phyloP scores from a whole-genome alignment of 148 eudicot genomes.

The Rhododendron molle region DNA sequence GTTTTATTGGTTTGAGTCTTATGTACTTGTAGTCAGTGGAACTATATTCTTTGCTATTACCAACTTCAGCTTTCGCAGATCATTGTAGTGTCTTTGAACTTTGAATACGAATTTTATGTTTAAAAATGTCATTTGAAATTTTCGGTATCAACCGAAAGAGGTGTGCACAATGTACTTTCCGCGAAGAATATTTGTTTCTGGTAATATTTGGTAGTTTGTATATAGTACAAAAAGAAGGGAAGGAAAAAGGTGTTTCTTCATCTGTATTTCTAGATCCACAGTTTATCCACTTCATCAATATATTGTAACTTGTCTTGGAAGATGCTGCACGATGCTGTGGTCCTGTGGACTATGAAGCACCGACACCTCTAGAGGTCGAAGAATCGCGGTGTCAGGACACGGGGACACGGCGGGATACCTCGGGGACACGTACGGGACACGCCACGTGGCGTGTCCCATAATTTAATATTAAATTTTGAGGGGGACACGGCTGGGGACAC shows the following conservation, averaged over 20 bases:
- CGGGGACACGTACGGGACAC: no score
- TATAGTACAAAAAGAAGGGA: not conserved
- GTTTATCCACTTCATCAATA: not conserved
- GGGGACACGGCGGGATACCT: no score
- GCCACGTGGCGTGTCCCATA: no score
- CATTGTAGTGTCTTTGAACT: not conserved
- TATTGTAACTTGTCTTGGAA: not conserved
- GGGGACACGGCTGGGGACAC: no score
- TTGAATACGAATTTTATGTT: not conserved
- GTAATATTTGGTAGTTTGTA: not conserved
- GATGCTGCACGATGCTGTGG: not conserved
- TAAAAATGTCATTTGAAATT: not conserved
- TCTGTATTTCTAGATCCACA: not conserved
- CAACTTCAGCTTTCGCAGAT: not conserved
- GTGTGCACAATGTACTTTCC: not conserved
- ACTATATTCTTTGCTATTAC: not conserved
- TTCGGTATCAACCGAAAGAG: not conserved
- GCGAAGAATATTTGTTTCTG: not conserved
- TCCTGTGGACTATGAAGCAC: no score
- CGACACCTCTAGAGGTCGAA: no score
- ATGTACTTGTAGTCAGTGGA: not conserved
- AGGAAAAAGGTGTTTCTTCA: not conserved
- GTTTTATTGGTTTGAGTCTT: conserved; percentile 1
- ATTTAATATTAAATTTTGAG: no score
- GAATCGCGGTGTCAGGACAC: no score